phyloP scores from a whole-genome alignment of 2,329 filamentous ascomycete genomes.

The Calonectria pauciramosa region DNA sequence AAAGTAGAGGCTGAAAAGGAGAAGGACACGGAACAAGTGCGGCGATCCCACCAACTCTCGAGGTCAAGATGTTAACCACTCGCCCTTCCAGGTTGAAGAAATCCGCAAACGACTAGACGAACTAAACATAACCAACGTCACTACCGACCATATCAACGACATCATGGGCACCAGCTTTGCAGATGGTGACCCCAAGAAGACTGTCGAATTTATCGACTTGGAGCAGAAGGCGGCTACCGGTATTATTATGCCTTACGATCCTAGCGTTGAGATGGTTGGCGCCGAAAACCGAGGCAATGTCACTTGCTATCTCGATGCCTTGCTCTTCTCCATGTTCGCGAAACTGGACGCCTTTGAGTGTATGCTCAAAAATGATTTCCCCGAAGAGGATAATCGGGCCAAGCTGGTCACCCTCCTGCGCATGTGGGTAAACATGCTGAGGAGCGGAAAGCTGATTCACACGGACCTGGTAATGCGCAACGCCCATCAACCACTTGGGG shows the following conservation, averaged over 20 bases:
- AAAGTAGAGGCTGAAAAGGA: slow-evolving; percentile 64
- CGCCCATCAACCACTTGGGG: neutral
- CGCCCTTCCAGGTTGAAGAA: slow-evolving; percentile 55
- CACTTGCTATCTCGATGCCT: slow-evolving; percentile 93
- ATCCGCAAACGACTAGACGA: slow-evolving; percentile 57
- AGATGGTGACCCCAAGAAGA: slow-evolving; percentile 78
- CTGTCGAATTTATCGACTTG: slow-evolving; percentile 81
- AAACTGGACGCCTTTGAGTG: slow-evolving; percentile 92
- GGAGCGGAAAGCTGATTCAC: slow-evolving; percentile 87
- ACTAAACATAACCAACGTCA: slow-evolving; percentile 60
- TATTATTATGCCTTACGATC: slow-evolving; percentile 80
- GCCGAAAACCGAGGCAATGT: slow-evolving; percentile 88
- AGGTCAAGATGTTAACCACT: slow-evolving; percentile 31
- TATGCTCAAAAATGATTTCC: slow-evolving; percentile 85
- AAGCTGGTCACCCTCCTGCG: slow-evolving; percentile 84
- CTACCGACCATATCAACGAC: slow-evolving; percentile 70
- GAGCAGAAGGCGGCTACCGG: slow-evolving; percentile 87
- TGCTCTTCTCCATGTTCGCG: slow-evolving; percentile 97
- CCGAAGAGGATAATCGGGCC: slow-evolving; percentile 74
- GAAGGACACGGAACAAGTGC: slow-evolving; percentile 58
- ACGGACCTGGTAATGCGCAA: slow-evolving; percentile 78
- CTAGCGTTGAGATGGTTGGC: slow-evolving; percentile 80
- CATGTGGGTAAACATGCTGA: slow-evolving; percentile 93
- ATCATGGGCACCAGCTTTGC: slow-evolving; percentile 74
- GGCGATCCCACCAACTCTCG: slow-evolving; percentile 17